Conservation (phyloP, 345 rosid genomes). For the Triadica sebifera region DNA sequence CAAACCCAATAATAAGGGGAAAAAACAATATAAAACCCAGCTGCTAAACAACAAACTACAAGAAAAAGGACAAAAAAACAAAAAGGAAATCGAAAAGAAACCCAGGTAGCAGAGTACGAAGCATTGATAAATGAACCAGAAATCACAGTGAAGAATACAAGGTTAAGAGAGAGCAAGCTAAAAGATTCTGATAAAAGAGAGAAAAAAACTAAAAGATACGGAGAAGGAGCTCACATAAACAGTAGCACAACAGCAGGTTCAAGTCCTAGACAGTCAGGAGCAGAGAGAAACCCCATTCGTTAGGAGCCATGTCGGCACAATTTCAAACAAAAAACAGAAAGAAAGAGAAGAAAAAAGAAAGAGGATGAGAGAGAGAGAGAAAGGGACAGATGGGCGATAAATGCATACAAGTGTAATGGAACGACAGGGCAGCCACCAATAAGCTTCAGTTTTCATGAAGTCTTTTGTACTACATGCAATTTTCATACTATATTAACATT, state of each 20-base stretch:
- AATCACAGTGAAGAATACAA: not conserved
- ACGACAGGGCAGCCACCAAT: slow-evolving; percentile 54
- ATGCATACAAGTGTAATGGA: slow-evolving; percentile 53
- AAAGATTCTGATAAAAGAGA: slow-evolving; percentile 5
- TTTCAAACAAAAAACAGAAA: slow-evolving; percentile 41
- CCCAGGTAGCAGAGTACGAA: not conserved
- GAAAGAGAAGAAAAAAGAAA: too few relatives aligned
- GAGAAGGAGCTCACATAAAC: slow-evolving; percentile 4
- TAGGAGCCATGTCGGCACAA: slow-evolving; percentile 75
- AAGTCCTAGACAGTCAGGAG: not conserved
- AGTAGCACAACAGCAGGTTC: not conserved
- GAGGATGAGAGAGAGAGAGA: slow-evolving; percentile 17
- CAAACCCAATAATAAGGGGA: not conserved
- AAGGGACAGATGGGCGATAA: slow-evolving; percentile 20
- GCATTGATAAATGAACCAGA: not conserved
- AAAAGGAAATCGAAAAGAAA: not conserved
- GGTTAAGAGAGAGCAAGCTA: not conserved
- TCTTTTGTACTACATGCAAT: slow-evolving; percentile 22
- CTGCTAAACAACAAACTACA: not conserved
- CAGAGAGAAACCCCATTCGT: slow-evolving; percentile 46
- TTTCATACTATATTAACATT: not conserved
- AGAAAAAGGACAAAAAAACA: not conserved
- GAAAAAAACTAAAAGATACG: not conserved
- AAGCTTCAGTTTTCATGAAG: slow-evolving; percentile 53
- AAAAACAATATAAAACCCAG: slow-evolving; percentile 23